A percentile compares a stretch with the other conserved stretches of the same genome.
These are phyloP conservation scores for Leccinum subtestaceum DNA, from an alignment of 768 basidiomycete genomes.

Conservation along the genomic window DNA sequence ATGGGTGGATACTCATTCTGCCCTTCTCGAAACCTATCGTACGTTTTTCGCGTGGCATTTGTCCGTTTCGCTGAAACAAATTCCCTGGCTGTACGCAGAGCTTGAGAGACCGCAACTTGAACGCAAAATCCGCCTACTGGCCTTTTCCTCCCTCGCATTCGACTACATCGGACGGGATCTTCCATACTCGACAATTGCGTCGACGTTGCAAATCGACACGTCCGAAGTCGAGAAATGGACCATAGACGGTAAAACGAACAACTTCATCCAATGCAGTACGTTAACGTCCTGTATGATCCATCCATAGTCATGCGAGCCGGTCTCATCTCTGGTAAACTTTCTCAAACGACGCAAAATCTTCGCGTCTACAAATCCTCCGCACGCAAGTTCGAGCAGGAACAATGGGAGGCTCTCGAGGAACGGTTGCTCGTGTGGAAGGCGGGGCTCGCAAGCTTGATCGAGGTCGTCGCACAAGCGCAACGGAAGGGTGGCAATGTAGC, in stretches of 20 bases:
- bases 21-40: constrained; percentile 58
- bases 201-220: constrained; percentile 59
- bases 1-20: constrained; percentile 55
- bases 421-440: constrained; percentile 76
- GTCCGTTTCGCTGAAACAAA: not conserved
- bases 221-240: constrained; percentile 82
- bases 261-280: not conserved
- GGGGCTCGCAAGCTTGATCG: constrained; percentile 64
- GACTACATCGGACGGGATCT: constrained; percentile 72
- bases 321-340: constrained; percentile 78
- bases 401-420: constrained; percentile 79
- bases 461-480: constrained; percentile 61
- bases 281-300: not conserved
- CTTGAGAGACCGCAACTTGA: constrained; percentile 60
- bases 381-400: constrained; percentile 69
- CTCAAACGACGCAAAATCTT: constrained; percentile 72
- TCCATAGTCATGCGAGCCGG: constrained; percentile 73
- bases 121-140: constrained; percentile 76
- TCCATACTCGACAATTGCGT: constrained; percentile 66
- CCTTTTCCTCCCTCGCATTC: constrained; percentile 74
- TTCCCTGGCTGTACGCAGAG: constrained; percentile 32
- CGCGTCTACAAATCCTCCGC: constrained; percentile 72
- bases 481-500: constrained; percentile 31
- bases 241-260: constrained; percentile 64
- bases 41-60: constrained; percentile 15